phyloP scores from a whole-genome alignment of 192 early-diverging fungal species.

The Linnemannia schmuckeri region DNA sequence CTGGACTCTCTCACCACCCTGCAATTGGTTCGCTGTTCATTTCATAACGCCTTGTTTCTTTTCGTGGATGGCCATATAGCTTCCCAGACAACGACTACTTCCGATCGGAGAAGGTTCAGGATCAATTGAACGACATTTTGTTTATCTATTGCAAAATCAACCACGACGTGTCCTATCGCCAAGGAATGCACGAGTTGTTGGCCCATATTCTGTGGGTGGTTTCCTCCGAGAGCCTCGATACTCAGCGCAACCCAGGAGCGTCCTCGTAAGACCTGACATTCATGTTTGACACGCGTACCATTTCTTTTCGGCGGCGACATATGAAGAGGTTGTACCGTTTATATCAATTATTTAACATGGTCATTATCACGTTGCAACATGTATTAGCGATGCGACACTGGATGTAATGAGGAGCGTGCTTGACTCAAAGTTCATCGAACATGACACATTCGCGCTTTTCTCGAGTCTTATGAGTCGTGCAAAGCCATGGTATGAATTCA shows the following conservation, averaged over 20 bases:
- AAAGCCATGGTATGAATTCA: constrained; percentile 90
- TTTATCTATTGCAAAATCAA: constrained; percentile 95
- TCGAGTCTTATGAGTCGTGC: constrained; percentile 84
- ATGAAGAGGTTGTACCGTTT: neutral
- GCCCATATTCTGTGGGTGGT: constrained; percentile 87
- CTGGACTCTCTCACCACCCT: neutral
- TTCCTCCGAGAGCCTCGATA: constrained; percentile 73
- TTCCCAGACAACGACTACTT: constrained; percentile 94
- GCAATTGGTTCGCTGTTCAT: neutral
- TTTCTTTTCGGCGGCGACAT: neutral
- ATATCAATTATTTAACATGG: neutral
- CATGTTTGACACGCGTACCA: neutral
- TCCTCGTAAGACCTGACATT: constrained; percentile 36
- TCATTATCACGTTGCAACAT: neutral
- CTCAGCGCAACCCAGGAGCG: constrained; percentile 8
- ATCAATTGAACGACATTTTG: constrained; percentile 81
- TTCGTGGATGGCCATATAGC: constrained; percentile 50
- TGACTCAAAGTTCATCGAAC: constrained; percentile 83
- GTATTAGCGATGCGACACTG: constrained; percentile 43
- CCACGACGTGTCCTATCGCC: constrained; percentile 90
- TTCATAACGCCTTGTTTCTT: neutral
- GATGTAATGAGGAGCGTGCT: constrained; percentile 68
- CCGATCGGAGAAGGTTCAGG: constrained; percentile 72
- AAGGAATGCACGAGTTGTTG: constrained; percentile 98
- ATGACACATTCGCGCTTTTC: constrained; percentile 89